Percentiles rank a stretch among this genome's conserved stretches.
These are phyloP conservation scores for Apodospora peruviana DNA, from an alignment of 495 filamentous ascomycete genomes.

Conservation along the genomic window DNA sequence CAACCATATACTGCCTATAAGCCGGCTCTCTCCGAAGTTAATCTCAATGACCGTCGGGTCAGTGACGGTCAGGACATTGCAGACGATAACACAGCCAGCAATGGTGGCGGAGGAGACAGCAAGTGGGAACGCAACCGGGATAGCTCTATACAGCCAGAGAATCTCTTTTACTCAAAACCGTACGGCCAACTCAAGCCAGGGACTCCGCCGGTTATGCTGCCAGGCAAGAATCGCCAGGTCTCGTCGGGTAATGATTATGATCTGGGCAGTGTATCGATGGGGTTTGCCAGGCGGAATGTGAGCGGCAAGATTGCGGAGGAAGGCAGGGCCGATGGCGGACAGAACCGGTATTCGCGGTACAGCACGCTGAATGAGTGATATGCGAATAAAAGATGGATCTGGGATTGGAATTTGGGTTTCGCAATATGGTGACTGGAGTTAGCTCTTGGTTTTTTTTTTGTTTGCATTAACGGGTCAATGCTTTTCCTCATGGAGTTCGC, in stretches of 20 bases:
- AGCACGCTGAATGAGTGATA: conserved; percentile 21
- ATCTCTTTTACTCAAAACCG: conserved; percentile 46
- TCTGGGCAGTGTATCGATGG: conserved; percentile 18
- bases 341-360: conserved; percentile 24
- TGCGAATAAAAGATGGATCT: background rate
- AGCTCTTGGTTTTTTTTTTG: background rate
- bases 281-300: conserved; percentile 51
- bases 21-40: conserved; percentile 35
- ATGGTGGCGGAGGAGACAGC: conserved; percentile 10
- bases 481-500: no score
- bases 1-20: conserved; percentile 25
- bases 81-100: conserved; percentile 25
- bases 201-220: conserved; percentile 43
- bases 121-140: conserved; percentile 21
- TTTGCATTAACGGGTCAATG: no score
- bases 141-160: conserved; percentile 47
- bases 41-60: conserved; percentile 32
- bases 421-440: background rate
- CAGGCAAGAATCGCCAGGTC: conserved; percentile 31
- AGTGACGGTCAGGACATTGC: conserved; percentile 26
- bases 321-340: conserved; percentile 49
- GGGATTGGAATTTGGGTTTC: background rate
- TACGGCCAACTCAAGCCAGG: conserved; percentile 44
- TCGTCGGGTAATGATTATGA: conserved; percentile 59
- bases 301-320: conserved; percentile 86